These are phyloP conservation scores for Apiotrichum laibachii DNA, from an alignment of 1,284 basidiomycete genomes.

Conservation along the genomic window DNA sequence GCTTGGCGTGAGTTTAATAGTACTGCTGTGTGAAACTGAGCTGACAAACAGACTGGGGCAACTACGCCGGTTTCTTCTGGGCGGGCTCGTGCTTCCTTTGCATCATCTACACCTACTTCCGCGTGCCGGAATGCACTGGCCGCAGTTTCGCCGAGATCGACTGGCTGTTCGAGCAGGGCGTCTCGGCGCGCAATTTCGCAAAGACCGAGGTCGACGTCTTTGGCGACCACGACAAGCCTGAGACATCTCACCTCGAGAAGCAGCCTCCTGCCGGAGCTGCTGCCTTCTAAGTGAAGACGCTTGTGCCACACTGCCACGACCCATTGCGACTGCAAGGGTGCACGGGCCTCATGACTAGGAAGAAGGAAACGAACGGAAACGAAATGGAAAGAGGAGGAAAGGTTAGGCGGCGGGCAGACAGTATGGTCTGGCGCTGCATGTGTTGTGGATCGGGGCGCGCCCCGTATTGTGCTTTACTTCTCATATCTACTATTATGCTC, in stretches of 20 bases:
- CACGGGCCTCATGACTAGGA: no score
- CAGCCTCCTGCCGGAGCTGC: background rate
- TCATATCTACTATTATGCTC: no score
- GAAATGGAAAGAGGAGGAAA: no score
- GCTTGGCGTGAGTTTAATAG: constrained; percentile 35
- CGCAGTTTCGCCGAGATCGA: constrained; percentile 53
- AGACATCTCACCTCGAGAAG: background rate
- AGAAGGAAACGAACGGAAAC: no score
- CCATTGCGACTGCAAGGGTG: no score
- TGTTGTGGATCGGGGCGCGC: no score
- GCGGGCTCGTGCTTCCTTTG: constrained; percentile 37
- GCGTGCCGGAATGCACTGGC: constrained; percentile 46
- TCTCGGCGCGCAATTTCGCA: constrained; percentile 34
- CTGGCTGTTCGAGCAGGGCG: constrained; percentile 43
- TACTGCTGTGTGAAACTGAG: background rate
- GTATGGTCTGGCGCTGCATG: no score
- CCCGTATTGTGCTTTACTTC: no score
- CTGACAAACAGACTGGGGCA: constrained; percentile 40
- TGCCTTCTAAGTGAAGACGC: background rate
- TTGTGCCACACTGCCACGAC: no score
- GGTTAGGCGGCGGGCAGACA: no score
- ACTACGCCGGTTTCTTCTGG: constrained; percentile 32
- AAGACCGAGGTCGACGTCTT: constrained; percentile 25
- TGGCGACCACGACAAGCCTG: constrained; percentile 15
- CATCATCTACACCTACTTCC: constrained; percentile 31